A percentile compares a stretch with the other conserved stretches of the same genome.
These are phyloP conservation scores for Chalciporus pseudorubinellus DNA, from an alignment of 768 basidiomycete genomes.

Conservation along the genomic window DNA sequence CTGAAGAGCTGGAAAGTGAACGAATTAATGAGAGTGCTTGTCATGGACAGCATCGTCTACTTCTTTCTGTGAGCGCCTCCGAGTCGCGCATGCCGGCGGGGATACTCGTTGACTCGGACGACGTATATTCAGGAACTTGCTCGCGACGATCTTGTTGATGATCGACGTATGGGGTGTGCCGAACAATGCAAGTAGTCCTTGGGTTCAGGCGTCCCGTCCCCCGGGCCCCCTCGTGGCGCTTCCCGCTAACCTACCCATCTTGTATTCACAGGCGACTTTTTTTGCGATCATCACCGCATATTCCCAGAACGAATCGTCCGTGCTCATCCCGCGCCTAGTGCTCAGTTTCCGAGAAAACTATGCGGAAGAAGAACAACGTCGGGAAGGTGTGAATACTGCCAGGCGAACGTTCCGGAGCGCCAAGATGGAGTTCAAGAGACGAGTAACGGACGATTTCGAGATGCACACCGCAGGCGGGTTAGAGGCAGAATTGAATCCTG, in stretches of 20 bases:
- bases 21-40: slow-evolving; percentile 17
- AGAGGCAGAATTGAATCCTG: background rate
- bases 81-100: background rate
- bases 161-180: slow-evolving; percentile 14
- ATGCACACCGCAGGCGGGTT: background rate
- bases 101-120: background rate
- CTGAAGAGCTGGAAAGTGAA: slow-evolving; percentile 6
- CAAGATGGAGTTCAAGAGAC: slow-evolving; percentile 9
- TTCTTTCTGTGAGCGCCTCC: slow-evolving; percentile 18
- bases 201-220: background rate
- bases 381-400: background rate
- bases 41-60: slow-evolving; percentile 18
- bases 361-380: slow-evolving; percentile 1
- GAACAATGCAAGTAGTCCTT: slow-evolving; percentile 3
- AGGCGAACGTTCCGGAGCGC: slow-evolving; percentile 1
- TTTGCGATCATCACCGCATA: slow-evolving; percentile 16
- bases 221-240: too few species aligned
- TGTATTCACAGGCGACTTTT: background rate
- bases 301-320: slow-evolving; percentile 14
- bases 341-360: slow-evolving; percentile 22
- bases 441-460: slow-evolving; percentile 5
- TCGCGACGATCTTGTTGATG: slow-evolving; percentile 17
- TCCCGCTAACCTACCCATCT: background rate
- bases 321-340: slow-evolving; percentile 19
- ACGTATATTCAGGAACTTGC: slow-evolving; percentile 5